Base-by-base conservation (phyloP, 148 eudicot genomes). In the Chenopodium album region DNA sequence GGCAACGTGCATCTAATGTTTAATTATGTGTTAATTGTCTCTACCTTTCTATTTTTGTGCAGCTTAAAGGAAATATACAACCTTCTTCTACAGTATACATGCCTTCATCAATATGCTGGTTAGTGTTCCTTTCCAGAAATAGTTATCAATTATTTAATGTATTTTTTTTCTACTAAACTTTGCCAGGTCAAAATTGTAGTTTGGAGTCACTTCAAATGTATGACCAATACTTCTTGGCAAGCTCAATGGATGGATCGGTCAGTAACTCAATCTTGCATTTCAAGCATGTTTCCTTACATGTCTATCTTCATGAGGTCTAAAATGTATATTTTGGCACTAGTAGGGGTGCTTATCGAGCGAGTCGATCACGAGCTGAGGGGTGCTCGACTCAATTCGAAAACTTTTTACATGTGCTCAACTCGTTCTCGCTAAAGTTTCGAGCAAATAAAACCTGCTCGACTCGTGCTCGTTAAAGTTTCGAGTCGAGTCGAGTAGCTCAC, bases 231-330 rank as follows among this genome's bases (percentile, higher is more conserved):
- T 94, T 92, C 82, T 64, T 92, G 82, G 90, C 92, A 34, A 94
- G 98, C 87, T 90, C 98, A 62, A 92, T 94, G 97, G 93, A 94
- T 89, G 98, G 98, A 88, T 89, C 92, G 83, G 98, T 92, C 50
- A 91, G 92, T 91, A 62, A 54, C 34, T 17, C 20, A 14, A 23
- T 70, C 46, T 5, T 73, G 47, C 60, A 46, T 29, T 63, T 78
- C 69, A 63, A 75, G 63, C 56, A 63, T 63, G 31, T 78, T 59
- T 70, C 62, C 54, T n/a, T 63, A 50, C 7, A 66, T 74, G 68
- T 52, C 67, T 41, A 52, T 32, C 19, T 41, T 64, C 7, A n/a
- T 41, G 52, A 20, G n/a, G n/a, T 44, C 34, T 47, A 5, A 19
- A 47, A 17, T 5, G 7, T 56, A 56, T 56, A 56, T 56, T 16